A percentile compares a stretch with the other conserved stretches of the same genome.
phyloP scores from a whole-genome alignment of 108 stramenopile species.

The Conticribra guillardii region DNA sequence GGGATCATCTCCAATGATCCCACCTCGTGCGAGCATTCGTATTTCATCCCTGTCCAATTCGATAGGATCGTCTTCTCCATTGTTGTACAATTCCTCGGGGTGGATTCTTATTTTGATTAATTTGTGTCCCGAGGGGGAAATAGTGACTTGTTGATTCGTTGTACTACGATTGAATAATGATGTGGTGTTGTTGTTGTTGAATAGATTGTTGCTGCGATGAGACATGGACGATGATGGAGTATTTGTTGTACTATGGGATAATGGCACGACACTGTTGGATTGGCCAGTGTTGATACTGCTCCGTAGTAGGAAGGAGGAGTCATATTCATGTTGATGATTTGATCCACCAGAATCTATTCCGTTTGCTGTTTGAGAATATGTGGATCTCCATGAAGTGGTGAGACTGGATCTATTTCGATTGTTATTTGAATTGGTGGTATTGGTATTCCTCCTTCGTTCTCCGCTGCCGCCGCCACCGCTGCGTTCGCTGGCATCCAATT shows the following conservation, averaged over 20 bases:
- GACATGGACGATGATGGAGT: no score
- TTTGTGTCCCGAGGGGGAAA: constrained; percentile 18
- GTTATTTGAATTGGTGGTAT: not conserved
- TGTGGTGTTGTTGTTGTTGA: not conserved
- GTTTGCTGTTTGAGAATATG: no score
- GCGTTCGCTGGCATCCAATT: not conserved
- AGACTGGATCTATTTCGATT: not conserved
- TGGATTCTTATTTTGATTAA: constrained; percentile 9
- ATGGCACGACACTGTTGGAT: no score
- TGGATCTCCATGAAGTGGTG: no score
- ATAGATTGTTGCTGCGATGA: not conserved
- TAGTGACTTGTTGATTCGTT: constrained; percentile 1
- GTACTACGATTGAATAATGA: not conserved
- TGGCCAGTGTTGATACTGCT: no score
- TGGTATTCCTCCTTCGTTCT: not conserved
- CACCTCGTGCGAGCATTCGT: constrained; percentile 4
- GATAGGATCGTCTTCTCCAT: constrained; percentile 12
- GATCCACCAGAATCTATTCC: no score
- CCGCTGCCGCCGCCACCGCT: not conserved
- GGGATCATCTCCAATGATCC: not conserved
- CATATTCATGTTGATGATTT: no score
- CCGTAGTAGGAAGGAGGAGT: no score
- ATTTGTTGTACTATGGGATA: no score
- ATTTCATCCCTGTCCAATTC: constrained; percentile 31
- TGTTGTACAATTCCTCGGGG: not conserved